A percentile compares a stretch with the other conserved stretches of the same genome.
Evolutionary conservation across 2,329 filamentous ascomycete genomes (phyloP).

Genomic region (Hymenoscyphus salicellus): DNA sequence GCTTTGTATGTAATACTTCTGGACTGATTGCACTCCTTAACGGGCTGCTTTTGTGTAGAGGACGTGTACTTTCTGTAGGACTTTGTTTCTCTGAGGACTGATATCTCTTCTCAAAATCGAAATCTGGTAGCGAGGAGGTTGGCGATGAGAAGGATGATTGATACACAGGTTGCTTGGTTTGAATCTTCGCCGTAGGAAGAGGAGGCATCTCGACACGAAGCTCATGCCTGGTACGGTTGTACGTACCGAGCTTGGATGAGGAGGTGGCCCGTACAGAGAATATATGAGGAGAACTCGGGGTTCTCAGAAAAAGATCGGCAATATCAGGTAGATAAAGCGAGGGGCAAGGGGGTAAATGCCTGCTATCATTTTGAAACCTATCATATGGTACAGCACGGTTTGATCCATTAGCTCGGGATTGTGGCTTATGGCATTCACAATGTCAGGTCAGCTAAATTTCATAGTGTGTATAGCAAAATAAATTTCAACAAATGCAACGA

Average conservation of each 20-base stretch:
- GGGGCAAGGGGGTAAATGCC: neutral
- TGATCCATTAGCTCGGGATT: slow-evolving; percentile 8
- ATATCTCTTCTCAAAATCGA: slow-evolving; percentile 13
- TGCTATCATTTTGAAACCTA: slow-evolving; percentile 6
- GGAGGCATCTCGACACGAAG: slow-evolving; percentile 2
- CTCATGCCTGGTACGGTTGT: neutral
- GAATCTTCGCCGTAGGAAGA: neutral
- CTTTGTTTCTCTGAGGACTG: slow-evolving; percentile 17
- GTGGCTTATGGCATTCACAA: neutral
- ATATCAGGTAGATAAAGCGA: neutral
- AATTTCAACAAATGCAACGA: neutral
- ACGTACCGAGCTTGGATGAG: neutral
- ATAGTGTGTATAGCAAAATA: neutral
- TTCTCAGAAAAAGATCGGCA: neutral
- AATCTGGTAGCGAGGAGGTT: slow-evolving; percentile 7
- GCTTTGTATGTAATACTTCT: slow-evolving; percentile 22
- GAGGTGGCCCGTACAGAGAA: neutral
- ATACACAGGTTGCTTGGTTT: neutral
- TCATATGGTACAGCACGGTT: neutral
- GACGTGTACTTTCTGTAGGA: slow-evolving; percentile 8
- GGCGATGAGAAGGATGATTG: slow-evolving; percentile 4
- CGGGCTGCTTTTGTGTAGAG: neutral
- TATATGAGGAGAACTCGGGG: neutral
- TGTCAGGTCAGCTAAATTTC: neutral
- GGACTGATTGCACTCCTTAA: slow-evolving; percentile 10